These are phyloP conservation scores for Hamamelis virginiana DNA, from an alignment of 164 flowering plant species.

Conservation along the genomic window DNA sequence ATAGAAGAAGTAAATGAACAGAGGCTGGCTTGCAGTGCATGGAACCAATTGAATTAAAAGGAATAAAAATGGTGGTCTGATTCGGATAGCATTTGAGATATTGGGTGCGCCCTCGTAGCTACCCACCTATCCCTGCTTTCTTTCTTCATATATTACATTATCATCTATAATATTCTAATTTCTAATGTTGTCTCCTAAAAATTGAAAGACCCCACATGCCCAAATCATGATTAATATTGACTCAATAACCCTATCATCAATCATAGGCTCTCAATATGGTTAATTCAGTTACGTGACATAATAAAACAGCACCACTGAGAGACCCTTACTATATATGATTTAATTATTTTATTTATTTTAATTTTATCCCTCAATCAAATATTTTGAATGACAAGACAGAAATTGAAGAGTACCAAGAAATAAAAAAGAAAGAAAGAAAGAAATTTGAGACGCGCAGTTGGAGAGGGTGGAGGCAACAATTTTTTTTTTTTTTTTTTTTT, in stretches of 20 bases:
- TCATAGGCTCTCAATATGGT: not conserved
- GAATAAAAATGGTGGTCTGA: conserved; percentile 29
- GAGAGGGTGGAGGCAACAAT: too few relatives aligned
- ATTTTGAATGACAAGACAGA: not conserved
- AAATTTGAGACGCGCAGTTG: too few relatives aligned
- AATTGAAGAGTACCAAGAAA: too few relatives aligned
- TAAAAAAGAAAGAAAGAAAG: too few relatives aligned
- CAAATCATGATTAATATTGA: not conserved
- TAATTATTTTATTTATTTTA: too few relatives aligned
- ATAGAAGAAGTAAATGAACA: too few relatives aligned
- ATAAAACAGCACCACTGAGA: too few relatives aligned
- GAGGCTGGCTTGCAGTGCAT: not conserved
- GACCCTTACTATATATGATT: too few relatives aligned
- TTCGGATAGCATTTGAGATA: conserved; percentile 26
- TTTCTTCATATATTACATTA: conserved; percentile 19
- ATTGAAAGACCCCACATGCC: not conserved
- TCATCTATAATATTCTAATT: conserved; percentile 10
- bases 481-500: too few relatives aligned
- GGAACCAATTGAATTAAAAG: conserved; percentile 21
- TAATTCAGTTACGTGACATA: not conserved
- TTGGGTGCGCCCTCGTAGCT: conserved; percentile 23
- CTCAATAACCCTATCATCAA: not conserved
- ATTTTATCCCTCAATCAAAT: too few relatives aligned
- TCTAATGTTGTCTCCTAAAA: not conserved
- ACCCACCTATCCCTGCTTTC: conserved; percentile 9